Evolutionary conservation across 1,284 basidiomycete genomes (phyloP), one percentile per base, ranked within the genome.

Genomic region (Heterobasidion occidentale): DNA sequence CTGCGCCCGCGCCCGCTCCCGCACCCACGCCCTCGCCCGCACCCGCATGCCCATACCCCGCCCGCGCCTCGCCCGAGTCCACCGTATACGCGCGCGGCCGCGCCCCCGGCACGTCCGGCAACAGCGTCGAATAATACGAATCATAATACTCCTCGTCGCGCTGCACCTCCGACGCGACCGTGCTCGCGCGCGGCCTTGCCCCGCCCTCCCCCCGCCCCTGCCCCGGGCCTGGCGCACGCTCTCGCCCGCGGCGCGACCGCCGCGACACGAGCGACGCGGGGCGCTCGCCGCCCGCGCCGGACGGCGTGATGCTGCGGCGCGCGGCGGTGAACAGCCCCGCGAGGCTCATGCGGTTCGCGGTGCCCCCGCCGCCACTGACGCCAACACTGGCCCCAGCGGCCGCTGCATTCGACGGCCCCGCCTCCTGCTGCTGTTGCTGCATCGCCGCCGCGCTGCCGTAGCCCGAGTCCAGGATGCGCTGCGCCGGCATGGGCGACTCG

Each of bases 401-500:
- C 27, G 27, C 27, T 27, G 5, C 5, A 27, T 27, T 27, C 27
- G 27, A 27, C 27, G 27, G 27, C 27, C 27, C 27, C 27, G 27
- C 27, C 27, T 27, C 27, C 27, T 27, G 27, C 27, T 27, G 27
- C 27, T 27, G 27, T 3, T 27, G 27, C 58, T 45, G 56, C 42
- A 54, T 61, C 55, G 34, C 55, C 20, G 56, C 55, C 9, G 52
- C 27, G 48, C 48, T 33, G 48, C 19, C 19, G 15, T 33, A 27
- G 27, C 27, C 27, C 9, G 52, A 33, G 17, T 12, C 14, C 15
- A 19, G 19, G 42, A 14, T 14, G 53, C 67, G 60, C 51, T 64
- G 63, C 49, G 64, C 57, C 0, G 79, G 80, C 45, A 70, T 67
- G 3, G 85, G 85, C 0, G 82, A 78, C 60, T 83, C 81, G 36